phyloP scores from a whole-genome alignment of 108 stramenopile genomes.

The Skeletonema marinoi region DNA sequence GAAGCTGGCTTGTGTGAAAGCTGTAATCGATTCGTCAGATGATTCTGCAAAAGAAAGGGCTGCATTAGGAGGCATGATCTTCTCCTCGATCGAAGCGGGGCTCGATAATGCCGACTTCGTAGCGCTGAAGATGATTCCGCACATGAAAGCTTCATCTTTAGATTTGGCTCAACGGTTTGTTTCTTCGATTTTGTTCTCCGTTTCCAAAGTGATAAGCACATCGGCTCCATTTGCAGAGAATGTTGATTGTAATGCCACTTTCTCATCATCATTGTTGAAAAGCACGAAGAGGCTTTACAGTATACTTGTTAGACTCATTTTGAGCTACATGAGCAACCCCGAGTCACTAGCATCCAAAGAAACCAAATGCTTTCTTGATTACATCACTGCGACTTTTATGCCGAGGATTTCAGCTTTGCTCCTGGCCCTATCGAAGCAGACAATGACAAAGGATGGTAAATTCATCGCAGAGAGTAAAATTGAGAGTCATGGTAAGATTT shows the following conservation, averaged over 20 bases:
- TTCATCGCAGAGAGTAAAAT: constrained; percentile 49
- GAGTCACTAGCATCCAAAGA: constrained; percentile 21
- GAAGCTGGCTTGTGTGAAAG: constrained; percentile 23
- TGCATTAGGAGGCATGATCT: constrained; percentile 10
- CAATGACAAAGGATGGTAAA: constrained; percentile 37
- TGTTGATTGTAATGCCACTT: constrained; percentile 34
- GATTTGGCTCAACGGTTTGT: constrained; percentile 33
- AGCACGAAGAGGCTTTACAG: constrained; percentile 41
- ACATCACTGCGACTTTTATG: constrained; percentile 22
- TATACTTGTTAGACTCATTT: constrained; percentile 29
- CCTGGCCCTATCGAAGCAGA: constrained; percentile 32
- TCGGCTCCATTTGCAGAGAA: constrained; percentile 40
- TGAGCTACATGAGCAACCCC: constrained; percentile 29
- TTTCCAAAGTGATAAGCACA: constrained; percentile 36
- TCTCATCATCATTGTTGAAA: constrained; percentile 43
- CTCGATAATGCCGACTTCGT: constrained; percentile 48
- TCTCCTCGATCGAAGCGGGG: constrained; percentile 30
- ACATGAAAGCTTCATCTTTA: constrained; percentile 20
- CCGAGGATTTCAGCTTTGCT: constrained; percentile 35
- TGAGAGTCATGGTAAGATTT: constrained; percentile 39
- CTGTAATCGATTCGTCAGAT: constrained; percentile 15
- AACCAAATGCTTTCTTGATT: constrained; percentile 27
- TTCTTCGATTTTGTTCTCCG: constrained; percentile 18
- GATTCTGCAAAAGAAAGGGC: constrained; percentile 31
- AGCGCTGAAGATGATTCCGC: constrained; percentile 37